These are phyloP conservation scores for Termitomyces sp. DNA, from an alignment of 1,284 basidiomycete genomes.

Conservation along the genomic window DNA sequence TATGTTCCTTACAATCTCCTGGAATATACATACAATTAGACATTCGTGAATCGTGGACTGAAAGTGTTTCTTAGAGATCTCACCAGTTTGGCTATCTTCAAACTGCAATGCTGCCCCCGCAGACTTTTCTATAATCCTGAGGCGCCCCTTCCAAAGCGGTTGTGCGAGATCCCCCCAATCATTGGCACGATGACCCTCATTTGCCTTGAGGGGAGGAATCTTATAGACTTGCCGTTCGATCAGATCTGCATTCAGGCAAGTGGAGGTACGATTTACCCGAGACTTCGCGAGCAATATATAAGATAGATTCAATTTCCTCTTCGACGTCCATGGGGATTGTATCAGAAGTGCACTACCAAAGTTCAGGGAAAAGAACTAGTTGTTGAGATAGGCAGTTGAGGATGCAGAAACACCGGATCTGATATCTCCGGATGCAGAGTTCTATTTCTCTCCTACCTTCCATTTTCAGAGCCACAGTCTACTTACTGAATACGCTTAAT, in stretches of 20 bases:
- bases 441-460: background rate
- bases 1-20: conserved; percentile 54
- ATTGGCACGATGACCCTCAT: conserved; percentile 81
- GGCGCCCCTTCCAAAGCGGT: conserved; percentile 88
- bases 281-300: conserved; percentile 82
- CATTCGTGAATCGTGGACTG: background rate
- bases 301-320: conserved; percentile 79
- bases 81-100: conserved; percentile 75
- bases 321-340: conserved; percentile 46
- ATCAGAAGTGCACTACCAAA: background rate
- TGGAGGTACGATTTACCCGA: conserved; percentile 48
- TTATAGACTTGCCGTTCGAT: conserved; percentile 56
- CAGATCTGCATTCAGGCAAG: conserved; percentile 4
- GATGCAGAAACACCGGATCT: background rate
- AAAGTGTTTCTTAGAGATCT: background rate
- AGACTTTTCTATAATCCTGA: conserved; percentile 76
- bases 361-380: background rate
- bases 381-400: background rate
- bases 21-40: conserved; percentile 6
- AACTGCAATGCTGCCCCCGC: conserved; percentile 58
- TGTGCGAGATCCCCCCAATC: conserved; percentile 81
- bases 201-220: conserved; percentile 77
- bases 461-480: conserved; percentile 12
- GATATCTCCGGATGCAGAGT: background rate
- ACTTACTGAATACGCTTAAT: background rate